phyloP scores from a whole-genome alignment of 2,329 filamentous ascomycete genomes.

The Orbilia oligospora region DNA sequence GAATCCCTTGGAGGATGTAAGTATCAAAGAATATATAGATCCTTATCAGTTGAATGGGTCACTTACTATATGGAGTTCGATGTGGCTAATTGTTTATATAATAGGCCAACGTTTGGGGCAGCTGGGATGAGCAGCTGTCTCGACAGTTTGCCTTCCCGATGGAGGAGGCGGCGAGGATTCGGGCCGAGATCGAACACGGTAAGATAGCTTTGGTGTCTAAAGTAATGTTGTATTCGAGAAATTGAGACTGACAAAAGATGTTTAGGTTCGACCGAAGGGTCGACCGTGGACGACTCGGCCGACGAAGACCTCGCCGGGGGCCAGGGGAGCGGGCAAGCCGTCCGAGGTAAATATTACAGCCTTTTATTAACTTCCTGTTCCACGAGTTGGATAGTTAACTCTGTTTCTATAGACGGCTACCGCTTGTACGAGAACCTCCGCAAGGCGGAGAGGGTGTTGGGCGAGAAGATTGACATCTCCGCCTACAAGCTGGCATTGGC shows the following conservation, averaged over 20 bases:
- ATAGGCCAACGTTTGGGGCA: not conserved
- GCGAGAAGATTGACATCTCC: not conserved
- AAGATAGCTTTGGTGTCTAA: not conserved
- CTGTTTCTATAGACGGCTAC: not conserved
- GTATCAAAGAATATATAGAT: not conserved
- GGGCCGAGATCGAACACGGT: slow-evolving; percentile 6
- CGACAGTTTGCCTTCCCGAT: slow-evolving; percentile 8
- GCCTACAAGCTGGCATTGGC: slow-evolving; percentile 1
- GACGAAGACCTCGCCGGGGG: not conserved
- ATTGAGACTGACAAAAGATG: not conserved
- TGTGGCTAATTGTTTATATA: slow-evolving; percentile 4
- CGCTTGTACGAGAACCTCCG: not conserved
- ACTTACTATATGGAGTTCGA: not conserved
- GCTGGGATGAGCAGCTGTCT: not conserved
- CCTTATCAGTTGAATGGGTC: not conserved
- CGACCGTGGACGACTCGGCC: not conserved
- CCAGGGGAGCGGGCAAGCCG: not conserved
- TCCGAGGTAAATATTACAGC: not conserved
- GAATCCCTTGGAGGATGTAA: not conserved
- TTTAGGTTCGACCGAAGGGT: slow-evolving; percentile 9
- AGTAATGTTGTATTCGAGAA: not conserved
- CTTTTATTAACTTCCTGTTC: not conserved
- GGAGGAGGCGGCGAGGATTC: not conserved
- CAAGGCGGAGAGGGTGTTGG: not conserved
- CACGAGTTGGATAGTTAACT: not conserved